Conservation (phyloP, 148 eudicot genomes). For the Beta vulgaris region DNA sequence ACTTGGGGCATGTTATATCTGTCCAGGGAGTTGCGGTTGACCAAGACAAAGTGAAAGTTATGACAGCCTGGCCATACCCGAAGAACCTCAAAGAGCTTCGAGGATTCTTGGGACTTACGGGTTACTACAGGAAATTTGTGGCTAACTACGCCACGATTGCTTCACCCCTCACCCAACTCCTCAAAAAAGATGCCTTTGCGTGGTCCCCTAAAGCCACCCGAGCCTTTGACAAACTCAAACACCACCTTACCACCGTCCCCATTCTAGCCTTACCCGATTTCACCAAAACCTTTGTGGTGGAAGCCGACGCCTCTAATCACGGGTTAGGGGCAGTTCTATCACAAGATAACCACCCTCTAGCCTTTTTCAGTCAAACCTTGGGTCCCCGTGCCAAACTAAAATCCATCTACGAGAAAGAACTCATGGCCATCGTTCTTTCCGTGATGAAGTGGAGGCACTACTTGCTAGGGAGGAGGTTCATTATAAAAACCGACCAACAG, state of each 20-base stretch:
- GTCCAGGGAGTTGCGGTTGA: background rate
- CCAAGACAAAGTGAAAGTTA: background rate
- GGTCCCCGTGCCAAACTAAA: too few relatives aligned
- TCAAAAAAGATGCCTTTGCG: background rate
- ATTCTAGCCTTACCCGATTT: background rate
- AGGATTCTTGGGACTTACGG: background rate
- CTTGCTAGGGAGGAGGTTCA: too few relatives aligned
- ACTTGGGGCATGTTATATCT: background rate
- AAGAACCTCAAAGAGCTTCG: background rate
- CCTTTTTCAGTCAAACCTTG: too few relatives aligned
- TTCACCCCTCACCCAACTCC: background rate
- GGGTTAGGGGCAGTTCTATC: too few relatives aligned
- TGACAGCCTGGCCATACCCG: background rate
- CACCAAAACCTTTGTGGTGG: background rate
- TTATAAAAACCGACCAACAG: too few relatives aligned
- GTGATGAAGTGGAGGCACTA: too few relatives aligned
- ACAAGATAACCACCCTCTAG: too few relatives aligned
- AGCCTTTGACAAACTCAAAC: background rate
- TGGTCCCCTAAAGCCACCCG: background rate
- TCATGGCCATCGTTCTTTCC: too few relatives aligned
- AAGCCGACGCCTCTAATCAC: background rate
- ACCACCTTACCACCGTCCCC: background rate
- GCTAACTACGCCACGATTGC: background rate
- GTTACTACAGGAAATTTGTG: background rate
- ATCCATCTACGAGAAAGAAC: too few relatives aligned